Evolutionary conservation across 1,284 basidiomycete species (phyloP), one percentile per base, ranked within the genome.

Genomic region (Ganoderma resinaceum): DNA sequence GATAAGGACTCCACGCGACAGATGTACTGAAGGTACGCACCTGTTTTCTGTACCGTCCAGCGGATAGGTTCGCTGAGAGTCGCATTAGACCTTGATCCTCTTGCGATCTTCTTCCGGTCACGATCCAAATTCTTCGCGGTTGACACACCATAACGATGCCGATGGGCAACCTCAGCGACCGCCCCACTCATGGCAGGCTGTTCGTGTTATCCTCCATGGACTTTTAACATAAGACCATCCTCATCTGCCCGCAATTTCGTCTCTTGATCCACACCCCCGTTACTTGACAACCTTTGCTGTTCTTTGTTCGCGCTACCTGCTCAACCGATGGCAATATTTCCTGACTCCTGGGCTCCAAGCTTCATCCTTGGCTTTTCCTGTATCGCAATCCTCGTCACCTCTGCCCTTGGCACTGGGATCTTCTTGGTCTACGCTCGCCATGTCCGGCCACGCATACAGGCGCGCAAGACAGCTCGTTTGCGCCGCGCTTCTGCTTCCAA

Each of bases 101-200:
- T 5, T 37, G 20, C 16, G 4, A 31, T 33, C 18, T 29, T 8
- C 5, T 29, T 9, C 49, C 29, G 33, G 55, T 58, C 55, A 23
- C 58, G 37, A 60, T 60, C 37, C 37, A 40, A 40, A 60, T 60
- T 20, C 23, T 26, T 38, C 37, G 58, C 23, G 58, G 58, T 26
- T 60, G 37, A 60, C 58, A 58, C 33, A 60, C 35, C 14, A 58
- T n/a, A 18, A 33, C 57, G 7, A n/a, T 35, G 58, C 37, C 37
- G 37, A 29, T 29, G 37, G 26, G 37, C 23, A 38, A 40, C 35
- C 37, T 23, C 23, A 8, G 18, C 23, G 37, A 23, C 37, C 8
- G 37, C 37, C 6, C n/a, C 33, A 58, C n/a, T 31, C 18, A 42
- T 37, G 57, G 57, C 35, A 11, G 57, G 57, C 57, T 58, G 12